Evolutionary conservation across 2,329 filamentous ascomycete species (phyloP), one percentile per base, ranked within the genome.

Genomic region (Curvularia verruculosa): DNA sequence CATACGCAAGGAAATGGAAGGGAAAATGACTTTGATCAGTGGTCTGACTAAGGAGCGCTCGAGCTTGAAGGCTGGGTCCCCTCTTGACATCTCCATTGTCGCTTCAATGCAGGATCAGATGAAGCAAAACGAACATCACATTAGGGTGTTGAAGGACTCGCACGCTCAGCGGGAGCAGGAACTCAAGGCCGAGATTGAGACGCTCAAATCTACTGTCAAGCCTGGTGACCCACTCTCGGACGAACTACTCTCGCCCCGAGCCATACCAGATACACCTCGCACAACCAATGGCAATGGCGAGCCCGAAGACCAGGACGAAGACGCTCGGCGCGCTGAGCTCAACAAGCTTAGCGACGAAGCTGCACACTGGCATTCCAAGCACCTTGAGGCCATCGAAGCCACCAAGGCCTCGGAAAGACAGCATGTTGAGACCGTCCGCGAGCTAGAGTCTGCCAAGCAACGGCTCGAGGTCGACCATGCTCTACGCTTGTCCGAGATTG

Each of bases 1-100:
- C 3, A 86, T 92, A 21, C 95, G 91, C 81, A 96, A 92, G 80
- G 95, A 99, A 76, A 96, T 98, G 89, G 95, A 99, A 73, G 88
- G 86, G 61, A 99, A 99, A 84, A 92, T 94, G 82, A 91, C 91
- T 28, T 93, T 99, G 72, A 98, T 99, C 67, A 91, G 92, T 28
- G 95, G 95, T 6, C 82, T 99, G 61, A 96, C 95, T 3, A 89
- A 95, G 52, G 96, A 99, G 77, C 85, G 96, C 57, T 94, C 92
- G 3, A 97, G 92, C 78, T 84, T 97, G 79, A 92, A 94, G 74
- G 85, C 83, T 74, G 82, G 84, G 2, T 89, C 90, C 23, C 90
- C 92, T 7, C 88, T 96, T 72, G 95, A 99, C 71, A 96, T 97
- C 74, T 93, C 91, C 0, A 88, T 97, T 63, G 89, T 98, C 29